These are phyloP conservation scores for Fonsecaea monophora DNA, from an alignment of 2,329 filamentous ascomycete species.

Conservation along the genomic window DNA sequence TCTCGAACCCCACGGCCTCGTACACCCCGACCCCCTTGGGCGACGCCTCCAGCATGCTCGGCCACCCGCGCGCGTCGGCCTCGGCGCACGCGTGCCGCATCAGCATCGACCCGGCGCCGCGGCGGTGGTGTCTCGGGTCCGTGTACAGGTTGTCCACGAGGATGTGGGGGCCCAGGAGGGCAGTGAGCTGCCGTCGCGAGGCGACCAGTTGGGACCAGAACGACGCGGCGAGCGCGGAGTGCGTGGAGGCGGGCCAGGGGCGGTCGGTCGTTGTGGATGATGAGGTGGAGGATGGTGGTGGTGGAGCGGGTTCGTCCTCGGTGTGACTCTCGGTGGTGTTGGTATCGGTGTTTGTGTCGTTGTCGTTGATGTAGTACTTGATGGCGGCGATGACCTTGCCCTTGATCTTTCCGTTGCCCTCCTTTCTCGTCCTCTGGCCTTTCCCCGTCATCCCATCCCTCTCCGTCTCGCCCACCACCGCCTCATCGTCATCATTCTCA, in stretches of 20 bases:
- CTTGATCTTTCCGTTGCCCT: neutral
- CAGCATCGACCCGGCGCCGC: conserved; percentile 28
- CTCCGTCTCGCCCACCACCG: neutral
- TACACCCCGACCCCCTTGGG: conserved; percentile 29
- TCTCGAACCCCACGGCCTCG: conserved; percentile 21
- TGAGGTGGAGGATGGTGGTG: neutral
- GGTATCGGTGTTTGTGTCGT: neutral
- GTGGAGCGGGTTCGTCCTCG: neutral
- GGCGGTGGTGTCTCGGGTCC: conserved; percentile 23
- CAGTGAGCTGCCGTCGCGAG: neutral
- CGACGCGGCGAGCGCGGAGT: conserved; percentile 7
- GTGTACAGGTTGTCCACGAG: conserved; percentile 32
- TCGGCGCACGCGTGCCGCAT: conserved; percentile 21
- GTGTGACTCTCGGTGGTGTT: neutral
- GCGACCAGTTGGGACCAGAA: conserved; percentile 21
- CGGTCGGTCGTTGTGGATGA: neutral
- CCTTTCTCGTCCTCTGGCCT: neutral
- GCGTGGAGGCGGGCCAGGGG: conserved; percentile 13
- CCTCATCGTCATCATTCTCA: neutral
- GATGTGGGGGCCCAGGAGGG: conserved; percentile 19
- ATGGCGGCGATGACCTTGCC: conserved; percentile 24
- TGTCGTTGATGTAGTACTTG: conserved; percentile 25
- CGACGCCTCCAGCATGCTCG: conserved; percentile 25
- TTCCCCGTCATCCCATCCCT: neutral
- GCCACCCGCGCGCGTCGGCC: conserved; percentile 23